These are phyloP conservation scores for Gaeumannomyces sp. DNA, from an alignment of 2,329 filamentous ascomycete genomes.

Conservation along the genomic window DNA sequence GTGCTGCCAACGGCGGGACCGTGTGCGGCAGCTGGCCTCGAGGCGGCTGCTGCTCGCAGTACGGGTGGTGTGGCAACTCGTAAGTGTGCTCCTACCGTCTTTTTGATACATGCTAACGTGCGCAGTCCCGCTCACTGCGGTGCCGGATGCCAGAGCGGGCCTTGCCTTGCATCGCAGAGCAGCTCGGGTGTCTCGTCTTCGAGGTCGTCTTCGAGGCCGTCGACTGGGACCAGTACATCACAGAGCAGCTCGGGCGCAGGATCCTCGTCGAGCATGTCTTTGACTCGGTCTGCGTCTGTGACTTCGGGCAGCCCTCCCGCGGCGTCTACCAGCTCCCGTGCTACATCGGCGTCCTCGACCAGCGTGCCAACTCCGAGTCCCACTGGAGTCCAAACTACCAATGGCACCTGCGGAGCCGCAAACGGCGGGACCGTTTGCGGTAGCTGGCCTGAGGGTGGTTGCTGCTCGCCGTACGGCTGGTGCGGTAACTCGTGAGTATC, in stretches of 20 bases:
- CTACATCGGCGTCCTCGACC: too few species aligned
- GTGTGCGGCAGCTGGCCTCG: constrained; percentile 7
- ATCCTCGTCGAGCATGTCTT: too few species aligned
- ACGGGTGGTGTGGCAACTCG: constrained; percentile 7
- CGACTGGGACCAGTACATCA: too few species aligned
- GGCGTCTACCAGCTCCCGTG: too few species aligned
- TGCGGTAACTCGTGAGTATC: constrained; percentile 2
- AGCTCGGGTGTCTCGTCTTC: too few species aligned
- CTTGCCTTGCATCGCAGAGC: not conserved
- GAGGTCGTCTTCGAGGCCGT: too few species aligned
- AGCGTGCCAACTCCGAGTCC: not conserved
- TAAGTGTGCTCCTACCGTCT: not conserved
- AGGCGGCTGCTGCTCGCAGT: constrained; percentile 7
- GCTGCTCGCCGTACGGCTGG: constrained; percentile 7
- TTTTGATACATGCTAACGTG: not conserved
- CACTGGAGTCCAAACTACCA: not conserved
- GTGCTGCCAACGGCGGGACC: constrained; percentile 3
- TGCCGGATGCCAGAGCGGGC: constrained; percentile 4
- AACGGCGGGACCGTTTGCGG: constrained; percentile 8
- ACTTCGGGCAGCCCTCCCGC: too few species aligned
- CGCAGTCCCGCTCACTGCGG: constrained; percentile 2
- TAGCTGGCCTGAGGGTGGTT: constrained; percentile 4
- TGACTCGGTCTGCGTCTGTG: too few species aligned
- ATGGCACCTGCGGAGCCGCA: constrained; percentile 4
- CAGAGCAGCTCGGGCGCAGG: too few species aligned